A percentile compares a stretch with the other conserved stretches of the same genome.
Conservation (phyloP, 441 rosid genomes). For the Metrosideros polymorpha region DNA sequence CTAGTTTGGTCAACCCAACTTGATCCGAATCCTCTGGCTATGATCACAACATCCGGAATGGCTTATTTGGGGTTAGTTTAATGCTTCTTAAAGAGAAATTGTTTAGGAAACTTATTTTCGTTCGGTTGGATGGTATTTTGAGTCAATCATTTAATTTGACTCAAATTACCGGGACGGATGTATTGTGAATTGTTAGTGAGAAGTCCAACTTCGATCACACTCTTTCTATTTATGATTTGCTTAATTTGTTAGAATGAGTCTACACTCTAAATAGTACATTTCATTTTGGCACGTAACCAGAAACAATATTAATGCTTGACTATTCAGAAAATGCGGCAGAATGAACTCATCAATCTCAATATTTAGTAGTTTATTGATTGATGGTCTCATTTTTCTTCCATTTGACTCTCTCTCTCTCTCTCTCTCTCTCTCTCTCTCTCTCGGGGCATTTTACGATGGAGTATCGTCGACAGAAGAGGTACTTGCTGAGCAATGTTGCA, state of each 20-base stretch:
- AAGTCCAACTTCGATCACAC: not conserved
- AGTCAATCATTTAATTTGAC: too few relatives aligned
- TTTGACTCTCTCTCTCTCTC: not conserved
- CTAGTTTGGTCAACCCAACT: constrained; percentile 33
- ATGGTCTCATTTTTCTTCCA: not conserved
- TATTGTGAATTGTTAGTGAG: not conserved
- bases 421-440: not conserved
- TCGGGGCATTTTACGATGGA: not conserved
- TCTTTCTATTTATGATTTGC: not conserved
- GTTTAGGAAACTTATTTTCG: not conserved
- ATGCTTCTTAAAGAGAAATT: not conserved
- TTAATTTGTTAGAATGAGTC: not conserved
- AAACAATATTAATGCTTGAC: not conserved
- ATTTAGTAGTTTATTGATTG: not conserved
- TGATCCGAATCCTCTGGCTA: constrained; percentile 10
- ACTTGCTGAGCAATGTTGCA: not conserved
- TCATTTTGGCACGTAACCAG: not conserved
- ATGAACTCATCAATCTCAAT: not conserved
- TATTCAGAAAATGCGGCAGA: not conserved
- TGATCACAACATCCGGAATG: constrained; percentile 39
- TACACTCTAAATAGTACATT: not conserved
- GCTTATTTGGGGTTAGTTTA: constrained; percentile 17
- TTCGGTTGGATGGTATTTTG: not conserved
- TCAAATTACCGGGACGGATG: not conserved
- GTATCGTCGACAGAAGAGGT: not conserved